Base-by-base conservation (phyloP, 345 rosid genomes). In the Gossypium longicalyx region DNA sequence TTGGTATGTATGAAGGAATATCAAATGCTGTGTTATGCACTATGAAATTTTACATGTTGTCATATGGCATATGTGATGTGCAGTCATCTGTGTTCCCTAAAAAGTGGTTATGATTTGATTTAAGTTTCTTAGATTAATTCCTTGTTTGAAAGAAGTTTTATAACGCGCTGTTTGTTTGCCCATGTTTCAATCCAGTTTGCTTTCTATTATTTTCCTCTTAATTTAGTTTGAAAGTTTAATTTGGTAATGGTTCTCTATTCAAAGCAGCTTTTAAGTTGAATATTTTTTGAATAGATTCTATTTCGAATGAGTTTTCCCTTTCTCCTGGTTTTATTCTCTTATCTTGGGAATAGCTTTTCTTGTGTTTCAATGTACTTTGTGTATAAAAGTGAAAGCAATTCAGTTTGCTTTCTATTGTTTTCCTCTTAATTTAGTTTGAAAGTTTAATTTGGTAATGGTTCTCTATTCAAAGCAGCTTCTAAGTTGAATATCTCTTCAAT, bases 1-100 rank as follows among this genome's bases (percentile, higher is more conserved):
- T 93, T 72, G 99, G 99, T 95, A 87, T 66, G 97, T 25, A 69
- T 75, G 27, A 27, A 22, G 29, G 38, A 58, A 58, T 69, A 17
- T 17, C 45, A 13, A 69, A 2, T 27, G 3, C 23, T 27, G 3
- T 17, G 59, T 47, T 48, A 67, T 13, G 41, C 41, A 23, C 25
- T 68, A 49, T 51, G 27, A 25, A 68, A 6, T 45, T 68, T 67
- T 16, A 12, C 12, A 27, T 25, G 16, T 17, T 67, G 11, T 12
- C 43, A 3, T 49, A 25, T 68, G 23, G 45, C 59, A 51, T 51
- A 49, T 25, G 57, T 44, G 54, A 67, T 17, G 1, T 48, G 41
- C 41, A 13, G 34, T 23, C 56, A 67, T 13, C 29, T 47, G 51
- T 19, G 17, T 45, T 54, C 48, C 34, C 1, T 22, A 45, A 9